Base-by-base conservation (phyloP, 495 filamentous ascomycete genomes). In the Aspergillus haitiensis region DNA sequence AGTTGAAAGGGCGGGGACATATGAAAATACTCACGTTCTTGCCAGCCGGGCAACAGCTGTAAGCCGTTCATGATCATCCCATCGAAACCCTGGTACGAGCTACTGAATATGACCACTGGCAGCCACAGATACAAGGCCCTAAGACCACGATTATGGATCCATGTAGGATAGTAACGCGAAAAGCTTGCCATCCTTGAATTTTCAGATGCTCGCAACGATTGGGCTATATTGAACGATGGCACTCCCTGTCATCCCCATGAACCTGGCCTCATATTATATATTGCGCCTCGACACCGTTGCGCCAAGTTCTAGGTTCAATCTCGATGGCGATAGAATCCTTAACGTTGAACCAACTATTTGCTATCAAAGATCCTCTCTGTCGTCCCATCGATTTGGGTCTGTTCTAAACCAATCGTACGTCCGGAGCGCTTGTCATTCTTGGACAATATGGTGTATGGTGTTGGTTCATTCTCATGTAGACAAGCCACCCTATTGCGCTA, bases 1-100 rank as follows among this genome's bases (percentile, higher is more conserved):
- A 18, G 3, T 4, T 47, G 5, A 15, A 4, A 9, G 12, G 16
- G 18, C 6, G 32, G 31, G n/a, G 33, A 11, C 0, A 33, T 0
- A 1, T 6, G 5, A 7, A 8, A 46, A 8, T 3, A 46, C 51
- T 2, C 11, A 54, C 51, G 51, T 27, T 54, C 51, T 34, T 54
- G 51, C 51, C 51, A 54, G 34, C 51, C n/a, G 13, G 51, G 51
- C n/a, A 54, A 21, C 51, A 54, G 51, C 51, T 54, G 51, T 36
- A 54, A 21, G 2, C 51, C 51, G 51, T 54, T 54, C 51, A 54
- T 54, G 35, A 54, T 54, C 51, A 54, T 54, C 1, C 51, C 51
- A 9, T 54, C 51, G 35, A 54, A 54, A 0, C 51, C 51, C 35
- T 54, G 51, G 15, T 54, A 54, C 6, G 51, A 54, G 35, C 51